Base-by-base conservation (phyloP, 2,329 filamentous ascomycete genomes). In the Rasamsonia emersonii region DNA sequence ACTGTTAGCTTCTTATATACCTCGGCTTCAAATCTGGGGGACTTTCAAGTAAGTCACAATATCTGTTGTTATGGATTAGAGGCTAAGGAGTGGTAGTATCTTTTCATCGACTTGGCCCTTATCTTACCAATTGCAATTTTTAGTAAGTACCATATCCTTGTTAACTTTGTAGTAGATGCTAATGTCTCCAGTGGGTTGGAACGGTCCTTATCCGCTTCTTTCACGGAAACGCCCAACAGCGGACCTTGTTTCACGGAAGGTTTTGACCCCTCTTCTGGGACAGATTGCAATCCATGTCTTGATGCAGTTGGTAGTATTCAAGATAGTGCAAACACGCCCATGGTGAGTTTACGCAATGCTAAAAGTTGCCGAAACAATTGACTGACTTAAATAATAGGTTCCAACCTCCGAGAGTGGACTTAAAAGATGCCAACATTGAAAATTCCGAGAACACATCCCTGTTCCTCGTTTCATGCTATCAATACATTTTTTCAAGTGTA, bases 121-220 rank as follows among this genome's bases (percentile, higher is more conserved):
- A 98, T 98, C 50, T 67, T 98, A 3, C 91, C 91, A 4, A 93
- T 98, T 47, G 91, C 91, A 15, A 85, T 98, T 37, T 96, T 96
- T 57, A 98, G 75, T 77, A 62, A 65, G 73, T 50, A 55, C 7
- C 4, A 20, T 25, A 3, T 13, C 8, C n/a, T n/a, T n/a, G n/a
- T n/a, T n/a, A n/a, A n/a, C n/a, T n/a, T n/a, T n/a, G n/a, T n/a
- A n/a, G n/a, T n/a, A n/a, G n/a, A n/a, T n/a, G n/a, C 41, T 41
- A 34, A 33, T 39, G 14, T 33, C 14, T 32, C 28, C 32, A 78
- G 75, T 98, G 91, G 88, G 91, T 45, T 96, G 93, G 91, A 86
- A 84, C 15, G 86, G 83, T 4, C 82, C 93, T 1, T 86, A 81
- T 50, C 77, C 78, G 2, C 67, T 72, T 21, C 73, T 98, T 9